Evolutionary conservation across 2,329 filamentous ascomycete genomes (phyloP), one percentile per base, ranked within the genome.

Genomic region (Penicillium janthinellum): DNA sequence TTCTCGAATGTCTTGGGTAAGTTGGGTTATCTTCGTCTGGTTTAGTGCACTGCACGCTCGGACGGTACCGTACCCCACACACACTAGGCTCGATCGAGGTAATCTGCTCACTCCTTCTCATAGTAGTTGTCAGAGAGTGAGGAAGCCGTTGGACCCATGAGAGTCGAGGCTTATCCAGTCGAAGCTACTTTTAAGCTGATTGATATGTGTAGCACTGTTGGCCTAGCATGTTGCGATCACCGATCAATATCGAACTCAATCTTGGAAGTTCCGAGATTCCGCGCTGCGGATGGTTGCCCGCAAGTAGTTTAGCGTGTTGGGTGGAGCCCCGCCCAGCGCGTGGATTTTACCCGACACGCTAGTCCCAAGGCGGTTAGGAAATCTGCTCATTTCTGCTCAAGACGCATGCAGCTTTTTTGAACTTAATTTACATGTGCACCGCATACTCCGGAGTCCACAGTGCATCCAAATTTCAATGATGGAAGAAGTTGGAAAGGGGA

Each of bases 381-480:
- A 73, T 71, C 52, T 71, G 70, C 70, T 73, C 70, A 72, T 70
- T 65, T 67, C 50, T 69, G 64, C 70, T 70, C 70, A 48, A n/a
- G 34, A 37, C 49, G 38, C 20, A 44, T 47, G 39, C 48, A 37
- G 37, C 17, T 35, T 22, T 12, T 2, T 4, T 17, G 11, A 41
- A 56, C 35, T 39, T 34, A 14, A 37, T 22, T 22, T 22, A 31
- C 31, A 47, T 47, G 25, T 31, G 11, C 22, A 14, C 11, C 28
- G 15, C 25, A 22, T 15, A 47, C 42, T 5, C 7, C 25, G 42
- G 2, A 22, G 22, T 42, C 7, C 25, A 22, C 22, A 22, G 22
- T 42, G 2, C 7, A 6, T 28, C 25, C 25, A 5, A 22, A 17
- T 15, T n/a, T 5, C 3, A 17, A 25, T n/a, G 35, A 39, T 25